Evolutionary conservation across 768 basidiomycete species (phyloP), one percentile per base, ranked within the genome.

Genomic region (Tulasnella calospora): DNA sequence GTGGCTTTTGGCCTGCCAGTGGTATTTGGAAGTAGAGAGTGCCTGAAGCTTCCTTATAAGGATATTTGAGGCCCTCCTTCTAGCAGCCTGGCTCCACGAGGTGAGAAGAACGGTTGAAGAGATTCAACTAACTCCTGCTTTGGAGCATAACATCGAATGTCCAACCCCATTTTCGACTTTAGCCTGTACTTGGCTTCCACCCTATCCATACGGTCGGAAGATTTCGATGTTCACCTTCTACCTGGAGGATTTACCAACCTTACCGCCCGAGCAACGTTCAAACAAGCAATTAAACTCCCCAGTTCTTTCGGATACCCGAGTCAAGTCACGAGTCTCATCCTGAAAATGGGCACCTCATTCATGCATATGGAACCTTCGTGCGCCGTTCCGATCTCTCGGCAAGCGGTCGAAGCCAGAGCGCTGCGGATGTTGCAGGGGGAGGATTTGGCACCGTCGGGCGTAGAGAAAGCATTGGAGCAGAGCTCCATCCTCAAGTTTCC

Each of bases 181-280:
- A 36, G 38, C 30, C 27, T 15, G 6, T 72, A 72, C 71, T 40
- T 72, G 38, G 30, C 44, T 36, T 36, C 30, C 36, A 40, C 21
- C 23, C 33, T 72, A 40, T 72, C 71, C 36, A n/a, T 72, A n/a
- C 36, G 3, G 44, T 19, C 71, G n/a, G 36, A 36, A 15, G 38
- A 72, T 7, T 17, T 72, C 36, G 17, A 72, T 36, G 44, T 72
- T 15, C 71, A 72, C 17, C 33, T 46, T 33, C 71, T 72, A 5
- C 36, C 71, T 4, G 71, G 71, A 13, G 71, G 71, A 17, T 72
- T 72, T 35, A 72, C 71, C 33, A 72, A 72, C 71, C 44, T 72
- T 12, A 72, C 71, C 3, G 71, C 71, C 17, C 17, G 71, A 17
- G 38, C 36, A 30, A 35, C 21, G 17, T 72, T 72, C 71, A 35